Conservation (phyloP, 2,329 filamentous ascomycete genomes). For the Ophiostoma himal-ulmi region DNA sequence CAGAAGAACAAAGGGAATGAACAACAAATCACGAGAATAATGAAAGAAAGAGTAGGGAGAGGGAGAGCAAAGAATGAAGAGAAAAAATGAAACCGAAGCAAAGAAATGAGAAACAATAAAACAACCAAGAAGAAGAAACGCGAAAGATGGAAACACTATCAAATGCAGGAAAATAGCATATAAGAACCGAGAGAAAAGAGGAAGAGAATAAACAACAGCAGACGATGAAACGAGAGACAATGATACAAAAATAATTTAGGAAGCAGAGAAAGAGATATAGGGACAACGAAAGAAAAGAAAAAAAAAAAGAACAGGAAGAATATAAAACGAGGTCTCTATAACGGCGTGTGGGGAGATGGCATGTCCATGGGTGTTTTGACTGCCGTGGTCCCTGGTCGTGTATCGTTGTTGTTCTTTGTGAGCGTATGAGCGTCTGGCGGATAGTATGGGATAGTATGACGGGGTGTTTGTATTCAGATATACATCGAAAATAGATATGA, state of each 20-base stretch:
- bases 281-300: background rate
- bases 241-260: conserved; percentile 2
- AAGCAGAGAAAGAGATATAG: conserved; percentile 2
- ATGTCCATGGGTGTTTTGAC: conserved; percentile 11
- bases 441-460: background rate
- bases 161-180: background rate
- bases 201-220: background rate
- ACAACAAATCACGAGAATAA: conserved; percentile 15
- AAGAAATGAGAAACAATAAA: conserved; percentile 10
- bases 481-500: background rate
- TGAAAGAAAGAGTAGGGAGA: background rate
- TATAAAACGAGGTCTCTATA: background rate
- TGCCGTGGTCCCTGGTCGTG: conserved; percentile 15
- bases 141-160: background rate
- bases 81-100: background rate
- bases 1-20: conserved; percentile 1
- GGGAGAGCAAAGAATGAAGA: background rate
- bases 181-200: too few species aligned
- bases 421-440: background rate
- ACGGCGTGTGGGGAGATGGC: background rate
- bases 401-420: background rate
- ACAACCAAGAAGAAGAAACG: background rate
- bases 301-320: background rate
- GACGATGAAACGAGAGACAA: conserved; percentile 9
- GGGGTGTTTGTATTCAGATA: background rate